A percentile compares a stretch with the other conserved stretches of the same genome.
Conservation (phyloP, 495 filamentous ascomycete species). For the Lasiosphaeris hirsuta region DNA sequence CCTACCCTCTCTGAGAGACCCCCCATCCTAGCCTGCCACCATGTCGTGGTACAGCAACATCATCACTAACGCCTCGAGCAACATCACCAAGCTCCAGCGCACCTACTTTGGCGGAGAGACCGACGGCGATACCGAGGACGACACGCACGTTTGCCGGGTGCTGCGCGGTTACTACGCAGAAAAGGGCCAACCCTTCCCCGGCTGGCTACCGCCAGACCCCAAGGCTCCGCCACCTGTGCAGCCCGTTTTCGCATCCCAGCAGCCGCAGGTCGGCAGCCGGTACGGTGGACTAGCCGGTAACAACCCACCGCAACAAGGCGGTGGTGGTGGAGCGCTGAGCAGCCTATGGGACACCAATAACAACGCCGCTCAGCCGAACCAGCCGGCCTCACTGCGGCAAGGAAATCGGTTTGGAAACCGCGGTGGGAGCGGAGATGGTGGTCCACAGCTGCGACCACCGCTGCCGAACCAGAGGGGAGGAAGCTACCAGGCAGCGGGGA, state of each 20-base stretch:
- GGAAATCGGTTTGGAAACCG: constrained; percentile 29
- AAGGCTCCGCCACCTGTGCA: constrained; percentile 58
- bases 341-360: constrained; percentile 79
- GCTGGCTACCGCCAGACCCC: constrained; percentile 86
- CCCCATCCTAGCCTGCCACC: not conserved
- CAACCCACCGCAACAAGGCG: constrained; percentile 31
- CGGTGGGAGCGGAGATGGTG: constrained; percentile 3
- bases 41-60: constrained; percentile 72
- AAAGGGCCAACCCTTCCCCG: constrained; percentile 75
- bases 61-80: constrained; percentile 73
- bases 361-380: constrained; percentile 38
- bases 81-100: constrained; percentile 75
- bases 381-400: constrained; percentile 50
- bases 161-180: constrained; percentile 94
- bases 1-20: not conserved
- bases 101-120: constrained; percentile 73
- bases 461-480: constrained; percentile 68
- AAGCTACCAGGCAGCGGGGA: constrained; percentile 59
- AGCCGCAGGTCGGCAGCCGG: constrained; percentile 46
- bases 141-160: constrained; percentile 90
- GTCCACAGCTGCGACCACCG: constrained; percentile 16
- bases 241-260: constrained; percentile 44
- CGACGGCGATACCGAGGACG: constrained; percentile 91
- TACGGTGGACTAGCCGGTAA: constrained; percentile 43
- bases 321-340: constrained; percentile 45